Base-by-base conservation (phyloP, 2,329 filamentous ascomycete genomes). In the Malbranchea cinnamomea region DNA sequence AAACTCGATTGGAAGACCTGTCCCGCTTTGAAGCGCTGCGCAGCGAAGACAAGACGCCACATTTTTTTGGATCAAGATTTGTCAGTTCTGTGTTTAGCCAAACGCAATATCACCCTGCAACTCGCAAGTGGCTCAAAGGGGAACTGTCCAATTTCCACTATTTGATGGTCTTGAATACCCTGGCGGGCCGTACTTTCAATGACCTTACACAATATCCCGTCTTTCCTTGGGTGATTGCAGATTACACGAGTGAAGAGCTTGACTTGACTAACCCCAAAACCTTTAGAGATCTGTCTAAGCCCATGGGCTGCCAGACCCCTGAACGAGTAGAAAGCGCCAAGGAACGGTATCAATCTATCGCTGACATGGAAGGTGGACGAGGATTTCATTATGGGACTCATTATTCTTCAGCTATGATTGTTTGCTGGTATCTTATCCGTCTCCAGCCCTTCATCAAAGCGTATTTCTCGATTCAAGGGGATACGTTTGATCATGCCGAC, bases 141-240 rank as follows among this genome's bases (percentile, higher is more conserved):
- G 89, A 98, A 46, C 83, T 95, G 28, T 95, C 87, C 9, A 98
- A 98, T 52, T 98, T 98, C 46, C 84, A 95, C 53, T 98, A 98
- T 48, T 68, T 98, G 20, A 98, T 98, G 87, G 74, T 94, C 36
- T 75, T 98, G 47, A 98, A 98, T 48, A 95, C 89, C 0, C 82
- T 98, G 69, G 91, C 91, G 16, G 89, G 89, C 2, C 68, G 89
- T 30, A 95, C 89, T 0, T 98, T 98, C 60, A 98, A 98, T 48
- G 89, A 98, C 48, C 63, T 98, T 11, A 98, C 89, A 0, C 91
- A 98, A 46, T 98, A 98, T 46, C 89, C 89, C 0, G 85, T 98
- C 11, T 98, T 98, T 41, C 89, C 89, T 0, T 98, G 89, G 89
- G 77, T 98, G 3, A 61, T 98, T 26, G 85, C 89, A 0, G 87